phyloP scores from a whole-genome alignment of 2,329 filamentous ascomycete genomes.

The Mollisiaceae sp. region DNA sequence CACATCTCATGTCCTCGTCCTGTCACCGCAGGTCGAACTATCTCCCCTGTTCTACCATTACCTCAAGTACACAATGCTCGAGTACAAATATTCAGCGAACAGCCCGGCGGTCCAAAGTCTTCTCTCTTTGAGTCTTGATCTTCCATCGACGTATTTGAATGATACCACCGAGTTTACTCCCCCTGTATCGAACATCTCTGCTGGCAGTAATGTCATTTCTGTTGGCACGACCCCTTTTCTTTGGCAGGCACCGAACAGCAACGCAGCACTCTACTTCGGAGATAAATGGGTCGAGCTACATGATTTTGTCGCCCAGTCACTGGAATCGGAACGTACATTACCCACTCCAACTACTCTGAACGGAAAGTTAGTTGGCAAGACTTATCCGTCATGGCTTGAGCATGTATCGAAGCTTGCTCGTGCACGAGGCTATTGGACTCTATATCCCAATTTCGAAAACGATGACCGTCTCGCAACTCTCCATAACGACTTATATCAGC shows the following conservation, averaged over 20 bases:
- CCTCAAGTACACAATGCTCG: slow-evolving; percentile 76
- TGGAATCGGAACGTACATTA: slow-evolving; percentile 41
- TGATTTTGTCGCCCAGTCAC: slow-evolving; percentile 65
- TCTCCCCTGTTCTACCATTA: slow-evolving; percentile 86
- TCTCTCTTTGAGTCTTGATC: slow-evolving; percentile 79
- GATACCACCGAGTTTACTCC: slow-evolving; percentile 60
- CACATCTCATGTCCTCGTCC: slow-evolving; percentile 78
- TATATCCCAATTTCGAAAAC: slow-evolving; percentile 72
- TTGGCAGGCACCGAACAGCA: slow-evolving; percentile 84
- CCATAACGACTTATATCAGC: slow-evolving; percentile 75
- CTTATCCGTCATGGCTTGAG: slow-evolving; percentile 78
- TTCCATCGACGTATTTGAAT: slow-evolving; percentile 69
- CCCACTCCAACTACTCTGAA: slow-evolving; percentile 49
- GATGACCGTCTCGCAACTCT: slow-evolving; percentile 65
- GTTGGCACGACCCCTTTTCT: slow-evolving; percentile 58
- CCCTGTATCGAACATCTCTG: slow-evolving; percentile 42
- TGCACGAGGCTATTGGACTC: slow-evolving; percentile 75
- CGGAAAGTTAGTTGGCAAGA: slow-evolving; percentile 67
- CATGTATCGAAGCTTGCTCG: slow-evolving; percentile 78
- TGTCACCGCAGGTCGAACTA: slow-evolving; percentile 82
- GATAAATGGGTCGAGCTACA: slow-evolving; percentile 89
- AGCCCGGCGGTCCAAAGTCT: slow-evolving; percentile 59
- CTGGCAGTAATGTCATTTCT: slow-evolving; percentile 6
- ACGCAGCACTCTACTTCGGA: slow-evolving; percentile 82
- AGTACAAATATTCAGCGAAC: slow-evolving; percentile 73